Base-by-base conservation (phyloP, 768 basidiomycete genomes). In the Pisolithus microcarpus region DNA sequence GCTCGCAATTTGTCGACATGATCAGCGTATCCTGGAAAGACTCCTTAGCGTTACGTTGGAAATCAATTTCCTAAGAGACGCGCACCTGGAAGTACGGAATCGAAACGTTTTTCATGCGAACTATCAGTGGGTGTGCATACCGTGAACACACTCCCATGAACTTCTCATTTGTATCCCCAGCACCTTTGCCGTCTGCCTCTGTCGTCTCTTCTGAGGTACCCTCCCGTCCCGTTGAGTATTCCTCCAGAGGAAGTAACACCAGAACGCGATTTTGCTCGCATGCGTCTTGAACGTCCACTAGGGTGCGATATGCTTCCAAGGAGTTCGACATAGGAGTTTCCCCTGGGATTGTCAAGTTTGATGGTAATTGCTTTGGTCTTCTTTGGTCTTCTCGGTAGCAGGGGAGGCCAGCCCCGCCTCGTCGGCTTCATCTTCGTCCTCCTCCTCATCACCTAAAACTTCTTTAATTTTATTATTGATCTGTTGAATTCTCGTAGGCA, bases 251-350 rank as follows among this genome's bases (percentile, higher is more conserved):
- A 2, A 81, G 76, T 7, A 98, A 68, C 1, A 95, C 94, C 4
- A 99, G 70, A 10, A 73, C 71, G 43, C 86, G 72, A 58, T 95
- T 93, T 64, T 98, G 93, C 51, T 90, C 76, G 3, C 76, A 62
- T 94, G 98, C 10, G 82, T 85, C 51, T 84, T 75, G 70, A 95
- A 72, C 59, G 81, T 84, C 96, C 96, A 99, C 63, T 89, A 1
- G 94, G 86, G 65, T 99, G 96, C 4, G 85, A 75, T 75, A 91
- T 89, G 51, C 82, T 85, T 9, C 79, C 93, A 3, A 81, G 59
- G 61, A 95, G 94, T 70, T 96, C 92, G 67, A 96, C 74, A 74
- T 94, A 98, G n/a, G 91, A 94, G 69, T 95, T 94, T 7, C 96
- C 96, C 1, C 91, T 74, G 1, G 94, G 93, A 63, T 99, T 96